phyloP scores from a whole-genome alignment of 225 moss, liverwort and hornwort genomes.

The Physcomitrium patens region DNA sequence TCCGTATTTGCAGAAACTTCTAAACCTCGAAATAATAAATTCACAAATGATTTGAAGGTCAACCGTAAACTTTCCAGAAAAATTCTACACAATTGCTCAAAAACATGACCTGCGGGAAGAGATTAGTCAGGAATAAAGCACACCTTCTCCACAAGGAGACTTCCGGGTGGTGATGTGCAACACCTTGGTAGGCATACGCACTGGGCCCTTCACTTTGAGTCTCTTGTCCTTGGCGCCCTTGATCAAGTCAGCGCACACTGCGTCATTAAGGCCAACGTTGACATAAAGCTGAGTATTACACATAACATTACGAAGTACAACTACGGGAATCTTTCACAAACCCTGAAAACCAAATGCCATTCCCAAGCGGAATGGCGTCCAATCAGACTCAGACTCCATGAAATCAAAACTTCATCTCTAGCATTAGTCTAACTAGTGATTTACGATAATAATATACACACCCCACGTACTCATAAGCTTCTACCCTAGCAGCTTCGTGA shows the following conservation, averaged over 20 bases:
- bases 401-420: no score
- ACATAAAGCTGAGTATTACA: background rate
- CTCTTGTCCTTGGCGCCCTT: constrained; percentile 93
- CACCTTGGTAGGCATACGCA: constrained; percentile 92
- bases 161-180: constrained; percentile 86
- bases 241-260: constrained; percentile 89
- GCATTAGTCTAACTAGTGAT: no score
- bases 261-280: background rate
- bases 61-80: no score
- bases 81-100: no score
- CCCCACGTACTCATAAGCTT: background rate
- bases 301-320: background rate
- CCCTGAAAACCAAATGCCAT: background rate
- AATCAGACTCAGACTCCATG: background rate
- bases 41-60: no score
- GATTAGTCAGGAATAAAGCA: background rate
- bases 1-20: no score
- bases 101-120: background rate
- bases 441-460: no score
- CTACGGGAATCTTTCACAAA: background rate
- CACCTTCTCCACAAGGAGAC: constrained; percentile 93
- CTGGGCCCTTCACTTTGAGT: constrained; percentile 89
- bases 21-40: no score
- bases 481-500: background rate
- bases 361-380: no score